Base-by-base conservation (phyloP, 2,329 filamentous ascomycete genomes). In the Colletotrichum navitas region DNA sequence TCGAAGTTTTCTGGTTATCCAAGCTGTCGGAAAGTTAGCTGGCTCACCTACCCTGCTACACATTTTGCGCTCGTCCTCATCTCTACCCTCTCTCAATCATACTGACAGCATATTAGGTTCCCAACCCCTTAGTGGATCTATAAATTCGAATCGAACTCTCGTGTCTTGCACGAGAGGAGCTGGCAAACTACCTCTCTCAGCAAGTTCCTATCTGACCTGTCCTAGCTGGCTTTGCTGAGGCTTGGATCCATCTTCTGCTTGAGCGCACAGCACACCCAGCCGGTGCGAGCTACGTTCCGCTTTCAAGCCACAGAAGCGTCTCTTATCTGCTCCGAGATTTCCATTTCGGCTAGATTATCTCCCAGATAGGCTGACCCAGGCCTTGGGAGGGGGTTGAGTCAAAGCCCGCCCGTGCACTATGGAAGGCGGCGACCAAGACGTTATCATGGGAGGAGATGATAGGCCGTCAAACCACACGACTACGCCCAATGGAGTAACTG, bases 401-500 rank as follows among this genome's bases (percentile, higher is more conserved):
- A 29, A 60, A 54, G 6, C 65, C 54, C 34, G 43, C 36, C 54
- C 36, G 49, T 54, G 36, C 52, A 51, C 43, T 66, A 72, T 71
- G 66, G 61, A 59, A 55, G 73, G 60, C 55, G 62, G 29, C 63
- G 68, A 65, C 56, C 70, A 62, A 58, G 74, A 78, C 73, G 74
- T 77, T 49, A 68, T 76, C 68, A 83, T 84, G 81, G 84, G 85
- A 62, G 78, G 79, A 58, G 83, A 83, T 54, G 84, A 86, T 59
- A 81, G 83, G 72, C 80, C 79, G 49, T 84, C 85, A 81, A 77
- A 79, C 56, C 84, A 85, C 75, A 84, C 77, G 24, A 76, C 79
- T 56, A 78, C 79, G 7, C 76, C 81, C 18, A 84, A 83, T 64
- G 82, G 81, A 43, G 76, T 81, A 63, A 67, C 55, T 11, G 41